A percentile compares a stretch with the other conserved stretches of the same genome.
These are phyloP conservation scores for Licmophora abbreviata DNA, from an alignment of 108 stramenopile species.

Conservation along the genomic window DNA sequence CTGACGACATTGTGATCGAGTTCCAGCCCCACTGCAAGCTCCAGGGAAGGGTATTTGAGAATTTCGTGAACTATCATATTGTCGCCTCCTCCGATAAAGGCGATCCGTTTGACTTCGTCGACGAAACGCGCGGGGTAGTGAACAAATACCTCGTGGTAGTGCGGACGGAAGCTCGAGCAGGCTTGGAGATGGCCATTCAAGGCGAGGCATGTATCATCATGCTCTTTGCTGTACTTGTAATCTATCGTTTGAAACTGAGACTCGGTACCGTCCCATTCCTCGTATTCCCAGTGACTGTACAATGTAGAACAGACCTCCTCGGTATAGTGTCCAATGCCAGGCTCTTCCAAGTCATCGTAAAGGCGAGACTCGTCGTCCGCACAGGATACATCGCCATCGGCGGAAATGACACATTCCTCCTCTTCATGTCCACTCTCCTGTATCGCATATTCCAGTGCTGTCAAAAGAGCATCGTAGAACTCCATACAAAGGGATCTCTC, in stretches of 20 bases:
- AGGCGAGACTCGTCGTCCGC: too few relatives aligned
- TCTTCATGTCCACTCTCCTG: too few relatives aligned
- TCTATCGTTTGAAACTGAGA: conserved; percentile 27
- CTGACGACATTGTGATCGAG: conserved; percentile 71
- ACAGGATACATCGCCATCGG: too few relatives aligned
- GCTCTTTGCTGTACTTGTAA: conserved; percentile 16
- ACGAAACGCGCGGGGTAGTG: conserved; percentile 77
- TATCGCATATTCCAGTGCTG: too few relatives aligned
- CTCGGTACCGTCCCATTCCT: too few relatives aligned
- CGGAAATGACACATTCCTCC: too few relatives aligned
- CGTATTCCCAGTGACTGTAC: too few relatives aligned
- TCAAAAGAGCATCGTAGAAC: too few relatives aligned
- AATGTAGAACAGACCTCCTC: too few relatives aligned
- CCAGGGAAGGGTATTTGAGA: conserved; percentile 68
- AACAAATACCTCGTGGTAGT: conserved; percentile 75
- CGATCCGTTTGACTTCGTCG: conserved; percentile 40
- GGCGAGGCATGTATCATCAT: conserved; percentile 53
- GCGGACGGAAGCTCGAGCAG: conserved; percentile 66
- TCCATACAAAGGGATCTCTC: too few relatives aligned
- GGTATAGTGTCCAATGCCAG: too few relatives aligned
- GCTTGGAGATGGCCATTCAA: conserved; percentile 67
- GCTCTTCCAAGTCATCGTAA: too few relatives aligned
- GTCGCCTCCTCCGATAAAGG: conserved; percentile 83
- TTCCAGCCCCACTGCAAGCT: conserved; percentile 77
- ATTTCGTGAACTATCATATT: conserved; percentile 80